Conservation (phyloP, 345 rosid genomes). For the Salix arbutifolia region DNA sequence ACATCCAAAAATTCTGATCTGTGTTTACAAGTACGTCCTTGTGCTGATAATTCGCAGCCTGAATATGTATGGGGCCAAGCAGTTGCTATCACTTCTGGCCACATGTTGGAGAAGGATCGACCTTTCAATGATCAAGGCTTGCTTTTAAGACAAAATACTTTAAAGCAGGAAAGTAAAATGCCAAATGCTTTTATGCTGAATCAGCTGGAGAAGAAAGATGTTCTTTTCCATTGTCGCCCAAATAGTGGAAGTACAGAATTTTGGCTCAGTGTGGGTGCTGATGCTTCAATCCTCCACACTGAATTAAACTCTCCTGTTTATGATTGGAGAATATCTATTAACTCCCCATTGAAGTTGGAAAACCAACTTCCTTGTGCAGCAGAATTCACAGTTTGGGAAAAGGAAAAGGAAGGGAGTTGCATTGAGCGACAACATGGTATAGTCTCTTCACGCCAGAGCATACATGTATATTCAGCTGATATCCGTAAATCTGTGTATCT, state of each 20-base stretch:
- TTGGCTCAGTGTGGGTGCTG: constrained; percentile 89
- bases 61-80: constrained; percentile 68
- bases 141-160: constrained; percentile 52
- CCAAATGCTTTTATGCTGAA: constrained; percentile 56
- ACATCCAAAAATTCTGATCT: constrained; percentile 59
- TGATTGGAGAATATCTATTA: constrained; percentile 90
- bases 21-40: constrained; percentile 70
- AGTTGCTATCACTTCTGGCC: constrained; percentile 56
- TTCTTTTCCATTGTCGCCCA: constrained; percentile 60
- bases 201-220: constrained; percentile 90
- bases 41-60: constrained; percentile 41
- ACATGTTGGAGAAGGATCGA: constrained; percentile 59
- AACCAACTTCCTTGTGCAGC: constrained; percentile 89
- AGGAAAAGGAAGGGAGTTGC: constrained; percentile 61
- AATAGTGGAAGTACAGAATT: constrained; percentile 53
- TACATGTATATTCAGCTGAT: constrained; percentile 67
- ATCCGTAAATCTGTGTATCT: constrained; percentile 70
- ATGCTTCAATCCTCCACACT: constrained; percentile 85
- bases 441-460: constrained; percentile 55
- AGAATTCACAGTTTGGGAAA: constrained; percentile 87
- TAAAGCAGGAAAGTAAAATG: constrained; percentile 54
- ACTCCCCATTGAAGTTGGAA: constrained; percentile 87
- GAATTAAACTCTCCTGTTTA: constrained; percentile 89
- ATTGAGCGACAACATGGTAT: constrained; percentile 62
- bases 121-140: constrained; percentile 62